A percentile compares a stretch with the other conserved stretches of the same genome.
Evolutionary conservation across 2,329 filamentous ascomycete species (phyloP).

Genomic region (Fusarium lateritium): DNA sequence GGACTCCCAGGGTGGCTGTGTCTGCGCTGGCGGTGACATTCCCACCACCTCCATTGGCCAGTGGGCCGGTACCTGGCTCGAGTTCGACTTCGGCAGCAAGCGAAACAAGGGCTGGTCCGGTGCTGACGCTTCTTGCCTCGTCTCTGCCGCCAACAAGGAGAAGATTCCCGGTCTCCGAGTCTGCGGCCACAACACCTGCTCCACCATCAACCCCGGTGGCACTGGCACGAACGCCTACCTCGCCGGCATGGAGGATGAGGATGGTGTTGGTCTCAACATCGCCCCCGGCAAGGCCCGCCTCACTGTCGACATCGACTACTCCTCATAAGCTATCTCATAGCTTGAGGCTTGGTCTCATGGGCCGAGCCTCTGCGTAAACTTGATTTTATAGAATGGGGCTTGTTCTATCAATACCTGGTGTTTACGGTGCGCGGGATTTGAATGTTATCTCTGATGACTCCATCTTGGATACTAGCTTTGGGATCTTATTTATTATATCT

Average conservation of each 20-base stretch:
- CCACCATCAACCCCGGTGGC: conserved; percentile 56
- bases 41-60: conserved; percentile 57
- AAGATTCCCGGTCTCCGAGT: conserved; percentile 57
- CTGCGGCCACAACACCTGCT: conserved; percentile 59
- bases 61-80: conserved; percentile 63
- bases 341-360: conserved; percentile 2
- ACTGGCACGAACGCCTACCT: conserved; percentile 58
- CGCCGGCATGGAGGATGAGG: conserved; percentile 54
- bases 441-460: conserved; percentile 30
- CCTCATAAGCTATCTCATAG: conserved; percentile 10
- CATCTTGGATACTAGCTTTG: conserved; percentile 40
- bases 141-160: conserved; percentile 55
- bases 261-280: conserved; percentile 61
- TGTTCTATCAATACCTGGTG: conserved; percentile 46
- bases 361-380: conserved; percentile 12
- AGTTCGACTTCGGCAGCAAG: conserved; percentile 64
- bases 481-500: conserved; percentile 38
- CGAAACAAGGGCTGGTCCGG: conserved; percentile 66
- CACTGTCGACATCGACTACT: conserved; percentile 53
- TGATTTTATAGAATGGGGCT: conserved; percentile 44
- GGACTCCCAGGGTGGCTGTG: conserved; percentile 65
- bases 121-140: conserved; percentile 65
- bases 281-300: conserved; percentile 50
- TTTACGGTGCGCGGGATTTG: conserved; percentile 43
- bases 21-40: conserved; percentile 57